A percentile compares a stretch with the other conserved stretches of the same genome.
phyloP scores from a whole-genome alignment of 139 green algal genomes.

The Edaphochlamys debaryana region DNA sequence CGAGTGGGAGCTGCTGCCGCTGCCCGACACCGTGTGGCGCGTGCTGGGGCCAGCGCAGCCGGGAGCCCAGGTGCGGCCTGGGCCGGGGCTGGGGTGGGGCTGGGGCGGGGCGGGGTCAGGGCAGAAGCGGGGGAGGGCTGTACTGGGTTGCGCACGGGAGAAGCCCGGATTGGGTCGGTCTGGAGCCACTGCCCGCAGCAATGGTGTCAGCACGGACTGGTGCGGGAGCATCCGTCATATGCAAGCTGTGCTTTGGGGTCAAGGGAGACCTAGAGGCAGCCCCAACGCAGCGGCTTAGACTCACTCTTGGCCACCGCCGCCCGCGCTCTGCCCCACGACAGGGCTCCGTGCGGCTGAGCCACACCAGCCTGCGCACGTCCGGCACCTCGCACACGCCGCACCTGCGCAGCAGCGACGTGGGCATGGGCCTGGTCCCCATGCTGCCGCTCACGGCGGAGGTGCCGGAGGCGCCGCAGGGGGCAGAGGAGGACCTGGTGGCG shows the following conservation, averaged over 20 bases:
- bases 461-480: not conserved
- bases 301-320: too few species aligned
- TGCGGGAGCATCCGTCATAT: too few species aligned
- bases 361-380: slow-evolving; percentile 24
- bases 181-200: not conserved
- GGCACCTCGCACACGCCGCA: slow-evolving; percentile 23
- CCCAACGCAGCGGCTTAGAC: too few species aligned
- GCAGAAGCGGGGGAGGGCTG: too few species aligned
- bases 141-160: too few species aligned
- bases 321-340: too few species aligned
- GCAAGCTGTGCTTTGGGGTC: too few species aligned
- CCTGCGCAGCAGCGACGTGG: slow-evolving; percentile 24
- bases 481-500: slow-evolving; percentile 5
- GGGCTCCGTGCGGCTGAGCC: slow-evolving; percentile 4
- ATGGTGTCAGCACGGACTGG: too few species aligned
- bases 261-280: too few species aligned
- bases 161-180: not conserved
- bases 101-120: not conserved
- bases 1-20: slow-evolving; percentile 48
- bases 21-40: slow-evolving; percentile 41
- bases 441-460: not conserved
- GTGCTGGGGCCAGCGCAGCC: slow-evolving; percentile 19
- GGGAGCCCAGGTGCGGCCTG: too few species aligned
- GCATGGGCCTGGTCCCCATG: not conserved
- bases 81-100: too few species aligned